Evolutionary conservation across 176 grass and related monocot genomes (phyloP), one percentile per base, ranked within the genome.

Genomic region (Musa troglodytarum): DNA sequence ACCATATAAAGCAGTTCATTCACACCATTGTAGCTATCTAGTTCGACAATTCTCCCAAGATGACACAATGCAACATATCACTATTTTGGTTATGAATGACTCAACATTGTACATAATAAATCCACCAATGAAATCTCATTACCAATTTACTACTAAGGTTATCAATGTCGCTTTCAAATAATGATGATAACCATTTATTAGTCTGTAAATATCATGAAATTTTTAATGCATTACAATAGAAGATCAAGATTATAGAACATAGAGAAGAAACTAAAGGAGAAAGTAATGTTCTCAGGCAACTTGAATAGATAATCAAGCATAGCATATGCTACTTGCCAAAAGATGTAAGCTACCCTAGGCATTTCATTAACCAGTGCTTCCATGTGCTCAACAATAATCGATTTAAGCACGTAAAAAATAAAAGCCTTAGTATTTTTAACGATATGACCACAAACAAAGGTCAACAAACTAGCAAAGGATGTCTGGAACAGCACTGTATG

Each of bases 391-490:
- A 79, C 77, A 78, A 86, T 77, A 78, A 92, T 80, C 59, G 87
- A 87, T 71, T 97, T 87, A 20, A 97, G 85, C 76, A 92, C 78
- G 59, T 90, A 97, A 43, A 97, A 85, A 63, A 90, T 81, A 88
- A 89, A 76, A 70, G 87, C 85, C 78, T 97, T 92, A 2, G 85
- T 90, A 83, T 97, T 97, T 77, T 70, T 71, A 77, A 81, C 85
- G 85, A 81, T 69, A 79, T 66, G 83, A 73, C 89, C 22, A 22
- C 22, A 22, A 22, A 74, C 93, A 97, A 85, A 97, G 83, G 72
- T 97, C 93, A 69, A 90, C 89, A 88, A 97, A 88, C 90, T 87
- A 92, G 79, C 82, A 90, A 72, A 97, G 93, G 34, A 97, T 62
- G 77, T 92, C 93, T 77, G 86, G 85, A 77, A 97, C 79, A 69